Evolutionary conservation across 805 yeast genomes (phyloP), one percentile per base, ranked within the genome.

Genomic region (Tetrapisispora pingtungensis): DNA sequence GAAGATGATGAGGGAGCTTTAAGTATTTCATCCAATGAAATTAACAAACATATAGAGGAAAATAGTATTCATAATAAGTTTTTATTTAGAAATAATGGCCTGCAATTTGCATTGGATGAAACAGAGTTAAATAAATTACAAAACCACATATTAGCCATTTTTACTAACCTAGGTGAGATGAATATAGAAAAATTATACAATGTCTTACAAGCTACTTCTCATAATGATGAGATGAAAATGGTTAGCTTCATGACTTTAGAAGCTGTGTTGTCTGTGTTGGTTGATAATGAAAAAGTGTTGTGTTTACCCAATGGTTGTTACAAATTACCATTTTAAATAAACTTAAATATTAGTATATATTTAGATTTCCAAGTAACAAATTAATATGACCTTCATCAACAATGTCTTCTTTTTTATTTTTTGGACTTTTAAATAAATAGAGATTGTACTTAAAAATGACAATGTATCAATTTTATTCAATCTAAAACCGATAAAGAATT

Each of bases 131-230:
- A 22, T n/a, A 37, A 37, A 17, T 7, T 37, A 17, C 26, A 37
- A 26, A 26, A 37, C 10, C 15, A 37, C 10, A n/a, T 37, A n/a
- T 27, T 37, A 15, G 78, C 77, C 3, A 78, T 80, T 77, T 61
- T 80, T 22, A 74, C 74, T 3, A 80, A 79, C 48, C 61, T 78
- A 36, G 81, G 80, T 0, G 52, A 72, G 1, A 55, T 76, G 49
- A 73, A 77, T 3, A 55, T 67, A 5, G 68, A 64, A 13, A 66
- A 74, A 47, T 73, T 80, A 28, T 79, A 77, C 45, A 68, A 74
- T 15, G 75, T 80, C 50, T 58, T 80, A 46, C 66, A 65, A 33
- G 70, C 75, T 62, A 67, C 77, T n/a, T 75, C 75, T 1, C 83
- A 84, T 2, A 69, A 67, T 43, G 80, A 65, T 17, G 50, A 53